Base-by-base conservation (phyloP, 106 monocot genomes). In the Vanilla planifolia region DNA sequence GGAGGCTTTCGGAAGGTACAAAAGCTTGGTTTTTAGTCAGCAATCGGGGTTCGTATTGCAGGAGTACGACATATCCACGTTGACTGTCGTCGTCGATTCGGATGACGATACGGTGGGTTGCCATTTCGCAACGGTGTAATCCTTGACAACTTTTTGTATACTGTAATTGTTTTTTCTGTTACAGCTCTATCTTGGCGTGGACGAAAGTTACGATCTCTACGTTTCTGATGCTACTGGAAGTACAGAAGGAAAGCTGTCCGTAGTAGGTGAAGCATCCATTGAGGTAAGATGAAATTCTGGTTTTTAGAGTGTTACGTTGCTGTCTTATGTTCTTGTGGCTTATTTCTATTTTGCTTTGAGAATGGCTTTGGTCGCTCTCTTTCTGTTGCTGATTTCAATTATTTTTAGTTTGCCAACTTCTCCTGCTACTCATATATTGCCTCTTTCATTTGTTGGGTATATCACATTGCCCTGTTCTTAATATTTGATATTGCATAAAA, bases 131-230 rank as follows among this genome's bases (percentile, higher is more conserved):
- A 9, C 9, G 43, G n/a, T 72, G 28, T 52, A 19, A 40, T 48
- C 20, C 45, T 28, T 29, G 14, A 6, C 20, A 23, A 33, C 3
- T 48, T 64, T 50, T n/a, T 2, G 10, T 10, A 27, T 63, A 37
- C 40, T 50, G 39, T 14, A 20, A 60, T 65, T 15, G 11, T 27
- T 67, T 56, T 30, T 28, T 8, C 0, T n/a, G 24, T 25, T 45
- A 24, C 57, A 95, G 95, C 83, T 95, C 43, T 64, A 81, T 43
- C 71, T 87, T 27, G 91, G 96, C 0, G 90, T 88, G 71, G 87
- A 96, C 39, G 96, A 96, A 74, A 96, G 79, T 35, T 96, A 96
- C 45, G 55, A n/a, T 7, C 55, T 96, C 44, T 84, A 67, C 62
- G 64, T 96, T 7, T 71, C 51, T 23, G 47, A 48, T 19, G 64